These are phyloP conservation scores for Cladosporium halotolerans DNA, from an alignment of 2,329 filamentous ascomycete species.

Conservation along the genomic window DNA sequence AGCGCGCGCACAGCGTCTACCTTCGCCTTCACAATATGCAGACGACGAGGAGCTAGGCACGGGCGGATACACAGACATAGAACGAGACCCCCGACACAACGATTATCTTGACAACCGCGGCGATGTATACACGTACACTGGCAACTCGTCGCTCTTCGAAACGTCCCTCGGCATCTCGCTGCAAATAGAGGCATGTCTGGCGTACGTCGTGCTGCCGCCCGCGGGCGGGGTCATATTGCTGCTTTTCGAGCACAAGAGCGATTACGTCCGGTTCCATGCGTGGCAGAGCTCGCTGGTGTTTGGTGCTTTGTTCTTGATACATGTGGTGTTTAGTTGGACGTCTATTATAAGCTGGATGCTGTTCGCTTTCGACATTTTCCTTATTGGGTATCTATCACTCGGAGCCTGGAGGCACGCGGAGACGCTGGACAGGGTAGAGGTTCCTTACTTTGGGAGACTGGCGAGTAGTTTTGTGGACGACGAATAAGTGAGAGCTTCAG, in stretches of 20 bases:
- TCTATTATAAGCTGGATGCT: conserved; percentile 76
- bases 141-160: conserved; percentile 62
- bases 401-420: conserved; percentile 79
- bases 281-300: conserved; percentile 59
- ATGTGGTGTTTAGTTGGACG: conserved; percentile 83
- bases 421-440: conserved; percentile 64
- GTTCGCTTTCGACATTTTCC: conserved; percentile 64
- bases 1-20: conserved; percentile 37
- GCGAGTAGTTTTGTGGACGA: conserved; percentile 89
- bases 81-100: conserved; percentile 23
- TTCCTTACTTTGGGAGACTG: conserved; percentile 77
- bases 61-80: conserved; percentile 23
- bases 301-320: conserved; percentile 57
- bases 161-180: conserved; percentile 81
- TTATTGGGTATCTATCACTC: conserved; percentile 71
- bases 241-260: conserved; percentile 85
- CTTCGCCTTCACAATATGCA: conserved; percentile 28
- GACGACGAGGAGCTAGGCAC: conserved; percentile 17
- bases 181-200: conserved; percentile 84
- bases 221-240: conserved; percentile 78
- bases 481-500: conserved; percentile 52
- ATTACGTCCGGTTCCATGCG: conserved; percentile 95
- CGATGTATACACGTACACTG: conserved; percentile 25
- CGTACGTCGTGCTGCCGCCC: conserved; percentile 80
- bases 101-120: conserved; percentile 24